A percentile compares a stretch with the other conserved stretches of the same genome.
phyloP scores from a whole-genome alignment of 1,139 yeast genomes.

The Dujonia santamariae region DNA sequence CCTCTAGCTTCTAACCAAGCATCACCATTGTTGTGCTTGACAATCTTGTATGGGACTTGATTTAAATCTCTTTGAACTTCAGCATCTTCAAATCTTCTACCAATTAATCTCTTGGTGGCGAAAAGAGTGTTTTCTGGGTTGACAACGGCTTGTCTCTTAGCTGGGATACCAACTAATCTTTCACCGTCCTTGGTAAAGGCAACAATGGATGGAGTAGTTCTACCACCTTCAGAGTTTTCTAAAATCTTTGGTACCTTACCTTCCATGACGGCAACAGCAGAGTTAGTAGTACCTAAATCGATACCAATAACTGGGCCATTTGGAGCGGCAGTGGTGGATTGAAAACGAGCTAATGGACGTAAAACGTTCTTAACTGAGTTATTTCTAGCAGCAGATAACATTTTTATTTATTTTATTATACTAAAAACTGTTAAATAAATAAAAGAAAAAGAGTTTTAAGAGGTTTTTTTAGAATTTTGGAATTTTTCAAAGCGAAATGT shows the following conservation, averaged over 20 bases:
- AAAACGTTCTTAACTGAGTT: conserved; percentile 35
- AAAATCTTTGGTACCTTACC: conserved; percentile 95
- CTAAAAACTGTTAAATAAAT: not conserved
- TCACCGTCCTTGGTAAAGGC: conserved; percentile 95
- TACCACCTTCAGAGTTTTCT: conserved; percentile 98
- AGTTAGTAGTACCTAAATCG: conserved; percentile 98
- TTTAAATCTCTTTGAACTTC: conserved; percentile 97
- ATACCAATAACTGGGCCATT: conserved; percentile 92
- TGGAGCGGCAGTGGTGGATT: conserved; percentile 49
- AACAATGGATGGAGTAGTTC: conserved; percentile 98
- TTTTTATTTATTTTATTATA: conserved; percentile 12
- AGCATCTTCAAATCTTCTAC: conserved; percentile 93
- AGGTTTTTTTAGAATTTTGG: not conserved
- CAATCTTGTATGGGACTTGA: conserved; percentile 96
- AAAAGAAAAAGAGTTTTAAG: not conserved
- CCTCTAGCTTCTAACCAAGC: conserved; percentile 99
- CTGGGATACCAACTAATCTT: conserved; percentile 96
- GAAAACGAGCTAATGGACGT: conserved; percentile 52
- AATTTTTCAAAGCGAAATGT: conserved; percentile 1
- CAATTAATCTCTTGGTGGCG: conserved; percentile 98
- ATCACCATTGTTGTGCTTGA: conserved; percentile 95
- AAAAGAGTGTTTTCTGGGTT: conserved; percentile 97
- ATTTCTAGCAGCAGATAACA: conserved; percentile 45
- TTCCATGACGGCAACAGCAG: conserved; percentile 98
- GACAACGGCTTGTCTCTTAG: conserved; percentile 98